A percentile compares a stretch with the other conserved stretches of the same genome.
Evolutionary conservation across 495 filamentous ascomycete genomes (phyloP).

Genomic region (Halenospora varia): DNA sequence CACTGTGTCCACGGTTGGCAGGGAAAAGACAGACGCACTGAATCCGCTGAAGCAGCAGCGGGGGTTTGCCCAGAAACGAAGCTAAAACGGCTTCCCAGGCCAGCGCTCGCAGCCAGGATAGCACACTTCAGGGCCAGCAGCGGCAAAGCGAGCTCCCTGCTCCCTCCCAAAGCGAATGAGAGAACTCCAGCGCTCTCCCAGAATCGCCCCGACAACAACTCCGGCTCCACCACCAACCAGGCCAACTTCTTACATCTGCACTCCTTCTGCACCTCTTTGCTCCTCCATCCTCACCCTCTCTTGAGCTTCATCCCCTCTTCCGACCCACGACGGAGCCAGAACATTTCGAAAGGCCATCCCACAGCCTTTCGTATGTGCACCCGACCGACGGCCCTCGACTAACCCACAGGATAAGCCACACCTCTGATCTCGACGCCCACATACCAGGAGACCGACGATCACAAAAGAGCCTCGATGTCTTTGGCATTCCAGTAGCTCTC

Average conservation of each 20-base stretch:
- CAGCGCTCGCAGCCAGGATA: no score
- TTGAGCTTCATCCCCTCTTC: background rate
- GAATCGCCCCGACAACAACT: background rate
- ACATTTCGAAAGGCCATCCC: background rate
- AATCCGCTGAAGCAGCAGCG: background rate
- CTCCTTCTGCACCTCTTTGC: no score
- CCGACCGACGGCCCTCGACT: background rate
- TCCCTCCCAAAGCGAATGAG: no score
- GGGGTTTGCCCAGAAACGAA: background rate
- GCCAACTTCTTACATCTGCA: background rate
- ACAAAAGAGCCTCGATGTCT: background rate
- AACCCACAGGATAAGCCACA: background rate
- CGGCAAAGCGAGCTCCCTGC: no score
- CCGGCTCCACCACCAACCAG: background rate
- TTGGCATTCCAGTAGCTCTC: background rate
- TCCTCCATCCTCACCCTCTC: background rate
- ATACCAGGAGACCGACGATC: background rate
- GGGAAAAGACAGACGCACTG: background rate
- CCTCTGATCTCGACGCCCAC: background rate
- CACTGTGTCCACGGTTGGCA: background rate
- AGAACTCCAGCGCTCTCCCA: background rate
- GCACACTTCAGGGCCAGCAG: no score
- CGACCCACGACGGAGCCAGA: background rate
- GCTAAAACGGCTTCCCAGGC: background rate
- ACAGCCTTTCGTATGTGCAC: background rate